phyloP scores from a whole-genome alignment of 768 basidiomycete species.

The Trametopsis cervina region DNA sequence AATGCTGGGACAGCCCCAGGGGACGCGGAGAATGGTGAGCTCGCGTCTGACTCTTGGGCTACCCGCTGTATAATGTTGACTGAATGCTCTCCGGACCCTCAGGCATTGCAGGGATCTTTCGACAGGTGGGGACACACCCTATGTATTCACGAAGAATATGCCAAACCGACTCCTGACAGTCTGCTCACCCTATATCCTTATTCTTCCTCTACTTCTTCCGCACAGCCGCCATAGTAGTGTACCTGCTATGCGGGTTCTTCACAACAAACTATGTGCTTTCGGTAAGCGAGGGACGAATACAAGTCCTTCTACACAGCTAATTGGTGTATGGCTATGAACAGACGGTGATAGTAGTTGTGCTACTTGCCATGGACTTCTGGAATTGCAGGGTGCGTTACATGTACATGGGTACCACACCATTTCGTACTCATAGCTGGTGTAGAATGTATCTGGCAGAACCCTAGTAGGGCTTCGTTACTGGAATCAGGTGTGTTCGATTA shows the following conservation, averaged over 20 bases:
- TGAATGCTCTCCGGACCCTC: not conserved
- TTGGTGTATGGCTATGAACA: conserved; percentile 20
- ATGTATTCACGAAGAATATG: not conserved
- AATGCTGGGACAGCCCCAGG: conserved; percentile 44
- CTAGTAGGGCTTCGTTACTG: conserved; percentile 94
- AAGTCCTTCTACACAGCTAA: not conserved
- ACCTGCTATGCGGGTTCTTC: conserved; percentile 89
- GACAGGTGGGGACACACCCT: conserved; percentile 42
- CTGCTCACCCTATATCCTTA: conserved; percentile 76
- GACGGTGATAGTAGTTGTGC: conserved; percentile 89
- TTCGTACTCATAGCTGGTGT: not conserved
- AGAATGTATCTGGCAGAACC: conserved; percentile 93
- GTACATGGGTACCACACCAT: not conserved
- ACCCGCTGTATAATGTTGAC: not conserved
- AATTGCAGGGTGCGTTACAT: conserved; percentile 71
- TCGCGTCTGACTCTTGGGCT: not conserved
- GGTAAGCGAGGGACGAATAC: too few relatives aligned
- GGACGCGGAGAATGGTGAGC: conserved; percentile 74
- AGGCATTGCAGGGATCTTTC: conserved; percentile 64
- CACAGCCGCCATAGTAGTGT: conserved; percentile 80
- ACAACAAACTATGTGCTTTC: conserved; percentile 90
- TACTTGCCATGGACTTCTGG: conserved; percentile 98
- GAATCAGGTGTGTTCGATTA: conserved; percentile 64
- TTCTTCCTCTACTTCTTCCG: conserved; percentile 88
- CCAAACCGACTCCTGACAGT: conserved; percentile 33